phyloP scores from a whole-genome alignment of 345 rosid genomes.

The Angophora floribunda region DNA sequence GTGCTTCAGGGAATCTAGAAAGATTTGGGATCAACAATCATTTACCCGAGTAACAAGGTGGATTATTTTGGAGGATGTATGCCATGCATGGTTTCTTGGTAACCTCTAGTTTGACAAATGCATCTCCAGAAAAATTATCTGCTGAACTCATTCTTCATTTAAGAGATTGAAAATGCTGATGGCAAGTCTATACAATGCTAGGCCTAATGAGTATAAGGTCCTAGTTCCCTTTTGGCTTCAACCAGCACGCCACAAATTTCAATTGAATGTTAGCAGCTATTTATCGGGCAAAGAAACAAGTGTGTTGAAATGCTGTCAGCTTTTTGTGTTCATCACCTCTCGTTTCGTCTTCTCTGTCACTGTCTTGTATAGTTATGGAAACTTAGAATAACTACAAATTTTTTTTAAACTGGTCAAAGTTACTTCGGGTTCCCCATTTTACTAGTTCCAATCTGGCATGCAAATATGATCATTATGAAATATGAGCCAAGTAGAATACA shows the following conservation, averaged over 20 bases:
- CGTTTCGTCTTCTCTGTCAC: neutral
- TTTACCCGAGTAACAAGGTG: neutral
- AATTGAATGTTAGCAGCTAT: neutral
- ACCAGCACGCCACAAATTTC: neutral
- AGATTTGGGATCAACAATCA: neutral
- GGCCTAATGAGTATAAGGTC: neutral
- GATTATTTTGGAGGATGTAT: neutral
- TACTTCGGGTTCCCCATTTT: neutral
- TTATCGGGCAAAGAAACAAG: neutral
- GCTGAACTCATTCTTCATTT: neutral
- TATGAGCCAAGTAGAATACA: neutral
- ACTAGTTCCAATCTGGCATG: neutral
- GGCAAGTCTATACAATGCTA: neutral
- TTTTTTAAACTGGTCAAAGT: neutral
- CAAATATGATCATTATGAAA: neutral
- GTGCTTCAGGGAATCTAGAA: neutral
- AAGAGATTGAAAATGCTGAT: neutral
- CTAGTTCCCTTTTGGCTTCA: neutral
- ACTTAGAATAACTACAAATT: neutral
- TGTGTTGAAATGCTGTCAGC: neutral
- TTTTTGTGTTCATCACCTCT: neutral
- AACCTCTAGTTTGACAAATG: neutral
- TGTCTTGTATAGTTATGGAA: neutral
- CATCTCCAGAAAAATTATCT: neutral
- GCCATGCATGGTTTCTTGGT: neutral